Evolutionary conservation across 306 rosid genomes (phyloP), one percentile per base, ranked within the genome.

Genomic region (Lathyrus aphaca): DNA sequence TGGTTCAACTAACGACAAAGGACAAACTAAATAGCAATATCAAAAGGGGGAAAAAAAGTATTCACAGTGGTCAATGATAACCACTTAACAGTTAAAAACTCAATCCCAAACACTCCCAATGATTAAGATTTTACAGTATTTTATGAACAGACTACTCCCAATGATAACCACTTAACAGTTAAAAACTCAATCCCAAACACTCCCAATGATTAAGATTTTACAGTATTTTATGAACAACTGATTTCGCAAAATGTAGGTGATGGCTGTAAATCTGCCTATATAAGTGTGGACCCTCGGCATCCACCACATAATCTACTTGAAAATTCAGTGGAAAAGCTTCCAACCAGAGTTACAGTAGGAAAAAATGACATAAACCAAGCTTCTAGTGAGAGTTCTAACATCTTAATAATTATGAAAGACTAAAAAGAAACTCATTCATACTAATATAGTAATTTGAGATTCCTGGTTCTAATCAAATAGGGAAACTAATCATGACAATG

Each of bases 1-100:
- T 48, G 23, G 38, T 55, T 64, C 55, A 63, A 73, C 43, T 30
- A 50, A 63, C 44, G 10, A 18, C 45, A 64, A 72, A 64, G 56
- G 23, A 18, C 56, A 64, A 72, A 73, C 64, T 29, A 51, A 10
- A 51, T 6, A 50, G 35, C 19, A 9, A 61, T 21, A 72, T 72
- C 25, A 38, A 44, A 45, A 19, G 59, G 48, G 13, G 19, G 0
- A 69, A 13, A 45, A 37, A 71, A 37, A 59, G 60, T 5, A 16
- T 18, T 71, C 38, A 51, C 1, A 8, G 14, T 19, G 29, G 25
- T 72, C 51, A 48, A 46, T 46, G 61, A 46, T 71, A 14, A 44
- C 35, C 15, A 21, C 59, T 21, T 53, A 23, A 10, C 4, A 4
- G 25, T 10, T 21, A 53, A 23, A 23, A 23, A 30, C 16, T 10